Conservation (phyloP, 805 yeast genomes). For the Ogataea siamensis region DNA sequence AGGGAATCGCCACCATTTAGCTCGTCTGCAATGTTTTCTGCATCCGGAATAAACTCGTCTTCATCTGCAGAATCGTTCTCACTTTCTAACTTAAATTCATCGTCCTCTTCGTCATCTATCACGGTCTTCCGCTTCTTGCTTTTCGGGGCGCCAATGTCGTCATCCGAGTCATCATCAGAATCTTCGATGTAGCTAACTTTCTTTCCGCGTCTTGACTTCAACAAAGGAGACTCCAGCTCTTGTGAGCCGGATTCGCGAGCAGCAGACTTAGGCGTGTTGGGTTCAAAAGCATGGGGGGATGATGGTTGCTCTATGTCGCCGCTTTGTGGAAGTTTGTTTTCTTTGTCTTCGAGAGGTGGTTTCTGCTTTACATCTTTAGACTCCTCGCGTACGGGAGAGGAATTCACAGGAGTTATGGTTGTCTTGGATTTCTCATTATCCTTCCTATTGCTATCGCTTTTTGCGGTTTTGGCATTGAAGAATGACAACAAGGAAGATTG, state of each 20-base stretch:
- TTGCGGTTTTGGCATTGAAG: slow-evolving; percentile 17
- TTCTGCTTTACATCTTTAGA: background rate
- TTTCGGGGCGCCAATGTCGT: slow-evolving; percentile 2
- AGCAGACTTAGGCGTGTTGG: background rate
- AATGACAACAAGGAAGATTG: slow-evolving; percentile 35
- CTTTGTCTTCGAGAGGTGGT: slow-evolving; percentile 8
- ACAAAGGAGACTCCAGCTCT: slow-evolving; percentile 6
- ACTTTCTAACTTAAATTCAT: slow-evolving; percentile 16
- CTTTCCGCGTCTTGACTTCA: slow-evolving; percentile 14
- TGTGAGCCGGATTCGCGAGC: too few species aligned
- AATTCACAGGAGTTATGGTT: slow-evolving; percentile 28
- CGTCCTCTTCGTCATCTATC: slow-evolving; percentile 18
- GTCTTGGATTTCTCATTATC: background rate
- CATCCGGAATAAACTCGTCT: slow-evolving; percentile 27
- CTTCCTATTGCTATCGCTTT: background rate
- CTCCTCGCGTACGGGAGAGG: slow-evolving; percentile 22
- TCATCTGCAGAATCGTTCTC: slow-evolving; percentile 21
- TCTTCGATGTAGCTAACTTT: slow-evolving; percentile 21
- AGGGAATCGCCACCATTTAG: slow-evolving; percentile 3
- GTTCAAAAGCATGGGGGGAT: background rate
- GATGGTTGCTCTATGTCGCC: background rate
- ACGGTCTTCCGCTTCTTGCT: slow-evolving; percentile 15
- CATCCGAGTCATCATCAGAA: slow-evolving; percentile 16
- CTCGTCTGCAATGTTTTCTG: slow-evolving; percentile 14
- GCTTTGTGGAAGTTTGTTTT: slow-evolving; percentile 4